These are phyloP conservation scores for Seiridium cupressi DNA, from an alignment of 2,329 filamentous ascomycete species.

Conservation along the genomic window DNA sequence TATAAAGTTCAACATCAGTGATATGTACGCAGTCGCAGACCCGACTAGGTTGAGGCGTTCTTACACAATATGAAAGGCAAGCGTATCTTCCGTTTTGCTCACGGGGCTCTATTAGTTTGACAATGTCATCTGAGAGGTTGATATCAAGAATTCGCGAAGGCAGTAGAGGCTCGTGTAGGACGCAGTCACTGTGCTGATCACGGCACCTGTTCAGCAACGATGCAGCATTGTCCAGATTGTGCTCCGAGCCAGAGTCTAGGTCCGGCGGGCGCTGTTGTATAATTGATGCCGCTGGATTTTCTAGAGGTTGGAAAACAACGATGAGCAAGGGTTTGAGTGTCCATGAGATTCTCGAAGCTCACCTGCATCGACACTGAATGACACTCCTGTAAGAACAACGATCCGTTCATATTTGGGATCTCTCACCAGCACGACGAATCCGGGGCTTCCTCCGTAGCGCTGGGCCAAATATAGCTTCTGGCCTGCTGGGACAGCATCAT, in stretches of 20 bases:
- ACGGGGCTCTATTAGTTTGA: constrained; percentile 11
- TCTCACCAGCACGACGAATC: background rate
- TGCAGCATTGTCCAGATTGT: constrained; percentile 1
- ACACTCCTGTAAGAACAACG: background rate
- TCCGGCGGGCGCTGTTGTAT: constrained; percentile 2
- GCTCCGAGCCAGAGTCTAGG: background rate
- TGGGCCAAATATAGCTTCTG: background rate
- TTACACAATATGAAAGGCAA: constrained; percentile 14
- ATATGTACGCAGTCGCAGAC: too few species aligned
- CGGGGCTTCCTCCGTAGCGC: background rate
- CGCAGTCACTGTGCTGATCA: constrained; percentile 1
- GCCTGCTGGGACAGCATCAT: background rate
- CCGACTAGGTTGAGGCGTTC: background rate
- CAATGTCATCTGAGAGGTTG: constrained; percentile 3
- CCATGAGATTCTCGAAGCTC: background rate
- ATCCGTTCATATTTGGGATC: background rate
- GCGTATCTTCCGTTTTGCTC: constrained; percentile 10
- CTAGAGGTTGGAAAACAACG: background rate
- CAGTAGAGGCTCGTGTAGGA: background rate
- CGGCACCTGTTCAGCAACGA: background rate
- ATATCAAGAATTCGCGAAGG: constrained; percentile 12
- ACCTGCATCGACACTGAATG: background rate
- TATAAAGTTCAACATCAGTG: too few species aligned
- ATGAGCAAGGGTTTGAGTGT: background rate
- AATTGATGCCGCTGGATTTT: background rate